Evolutionary conservation across 495 filamentous ascomycete species (phyloP).

Genomic region (Podospora appendiculata): DNA sequence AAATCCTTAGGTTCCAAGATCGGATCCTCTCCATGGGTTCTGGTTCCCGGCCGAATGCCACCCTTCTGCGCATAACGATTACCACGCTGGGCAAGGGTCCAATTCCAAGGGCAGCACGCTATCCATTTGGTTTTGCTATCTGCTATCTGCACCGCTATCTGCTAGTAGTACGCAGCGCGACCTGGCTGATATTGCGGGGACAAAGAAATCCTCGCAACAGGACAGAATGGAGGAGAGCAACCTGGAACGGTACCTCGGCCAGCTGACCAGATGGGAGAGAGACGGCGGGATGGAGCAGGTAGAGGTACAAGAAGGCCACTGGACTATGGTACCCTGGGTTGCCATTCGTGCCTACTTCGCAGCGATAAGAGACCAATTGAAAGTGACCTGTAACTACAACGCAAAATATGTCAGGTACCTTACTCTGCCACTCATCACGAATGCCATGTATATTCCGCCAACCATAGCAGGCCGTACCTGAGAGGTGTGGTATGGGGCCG

Average conservation of each 20-base stretch:
- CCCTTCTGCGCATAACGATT: constrained; percentile 24
- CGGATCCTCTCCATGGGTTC: constrained; percentile 24
- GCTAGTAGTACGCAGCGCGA: no score
- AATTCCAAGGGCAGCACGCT: not conserved
- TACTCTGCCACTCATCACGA: no score
- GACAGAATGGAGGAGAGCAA: not conserved
- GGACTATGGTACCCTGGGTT: no score
- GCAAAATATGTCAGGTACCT: no score
- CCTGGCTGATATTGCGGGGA: constrained; percentile 1
- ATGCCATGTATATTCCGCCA: constrained; percentile 9
- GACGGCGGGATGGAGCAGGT: no score
- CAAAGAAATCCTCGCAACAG: constrained; percentile 9
- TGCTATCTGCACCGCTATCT: no score
- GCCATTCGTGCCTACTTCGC: no score
- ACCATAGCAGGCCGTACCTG: constrained; percentile 12
- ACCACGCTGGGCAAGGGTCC: constrained; percentile 18
- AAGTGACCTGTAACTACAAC: no score
- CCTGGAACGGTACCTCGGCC: no score
- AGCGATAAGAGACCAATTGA: not conserved
- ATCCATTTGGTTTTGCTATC: not conserved
- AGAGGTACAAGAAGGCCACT: no score
- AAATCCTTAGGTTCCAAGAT: constrained; percentile 22
- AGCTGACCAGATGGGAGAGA: no score
- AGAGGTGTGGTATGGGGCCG: constrained; percentile 9
- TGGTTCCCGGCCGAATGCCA: constrained; percentile 26